Evolutionary conservation across 805 yeast genomes (phyloP).

Genomic region (Lipomyces yamadae): DNA sequence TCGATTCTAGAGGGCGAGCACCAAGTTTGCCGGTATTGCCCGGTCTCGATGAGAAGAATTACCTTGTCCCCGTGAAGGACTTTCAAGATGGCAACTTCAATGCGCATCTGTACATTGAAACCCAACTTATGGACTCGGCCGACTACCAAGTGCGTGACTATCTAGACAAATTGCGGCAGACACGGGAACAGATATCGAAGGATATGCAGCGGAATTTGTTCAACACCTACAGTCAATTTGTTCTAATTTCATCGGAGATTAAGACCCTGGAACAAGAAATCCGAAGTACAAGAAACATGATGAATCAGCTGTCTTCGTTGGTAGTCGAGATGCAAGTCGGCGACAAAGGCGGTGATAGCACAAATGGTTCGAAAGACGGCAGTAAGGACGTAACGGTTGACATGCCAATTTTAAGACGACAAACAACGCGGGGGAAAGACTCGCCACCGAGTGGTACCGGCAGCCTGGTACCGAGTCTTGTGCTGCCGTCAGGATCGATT

Average conservation of each 20-base stretch:
- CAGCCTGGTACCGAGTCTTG: neutral
- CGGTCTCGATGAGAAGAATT: slow-evolving; percentile 26
- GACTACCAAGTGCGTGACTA: slow-evolving; percentile 34
- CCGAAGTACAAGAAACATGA: slow-evolving; percentile 29
- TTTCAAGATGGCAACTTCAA: slow-evolving; percentile 25
- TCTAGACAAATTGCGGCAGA: slow-evolving; percentile 26
- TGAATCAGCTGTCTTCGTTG: slow-evolving; percentile 27
- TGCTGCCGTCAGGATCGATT: slow-evolving; percentile 2
- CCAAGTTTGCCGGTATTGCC: slow-evolving; percentile 10
- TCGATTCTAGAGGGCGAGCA: neutral
- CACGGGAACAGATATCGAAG: slow-evolving; percentile 27
- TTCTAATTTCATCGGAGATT: slow-evolving; percentile 34
- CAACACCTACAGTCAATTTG: slow-evolving; percentile 34
- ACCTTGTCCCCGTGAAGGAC: slow-evolving; percentile 25
- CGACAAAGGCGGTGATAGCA: neutral
- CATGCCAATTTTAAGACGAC: slow-evolving; percentile 27
- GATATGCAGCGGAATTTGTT: slow-evolving; percentile 36
- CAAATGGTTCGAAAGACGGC: slow-evolving; percentile 1
- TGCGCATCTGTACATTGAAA: slow-evolving; percentile 13
- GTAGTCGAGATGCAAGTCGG: slow-evolving; percentile 23
- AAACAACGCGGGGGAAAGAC: slow-evolving; percentile 11
- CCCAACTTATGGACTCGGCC: slow-evolving; percentile 23
- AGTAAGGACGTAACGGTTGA: slow-evolving; percentile 6
- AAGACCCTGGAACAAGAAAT: slow-evolving; percentile 32
- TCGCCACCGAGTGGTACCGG: neutral